These are phyloP conservation scores for Byssothecium circinans DNA, from an alignment of 2,329 filamentous ascomycete genomes.

Conservation along the genomic window DNA sequence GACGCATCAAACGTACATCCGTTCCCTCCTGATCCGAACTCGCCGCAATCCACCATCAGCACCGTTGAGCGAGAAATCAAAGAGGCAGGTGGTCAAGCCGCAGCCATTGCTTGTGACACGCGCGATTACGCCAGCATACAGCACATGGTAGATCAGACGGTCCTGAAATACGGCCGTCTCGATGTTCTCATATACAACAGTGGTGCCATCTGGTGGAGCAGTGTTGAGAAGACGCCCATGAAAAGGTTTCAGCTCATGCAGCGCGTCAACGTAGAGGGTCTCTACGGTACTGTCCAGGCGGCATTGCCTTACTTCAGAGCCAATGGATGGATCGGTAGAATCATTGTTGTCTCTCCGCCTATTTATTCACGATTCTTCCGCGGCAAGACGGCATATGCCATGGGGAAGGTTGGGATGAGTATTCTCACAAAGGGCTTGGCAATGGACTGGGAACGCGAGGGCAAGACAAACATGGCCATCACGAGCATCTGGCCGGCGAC, in stretches of 20 bases:
- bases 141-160: conserved; percentile 60
- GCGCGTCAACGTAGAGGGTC: conserved; percentile 60
- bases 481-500: conserved; percentile 81
- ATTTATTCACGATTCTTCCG: conserved; percentile 85
- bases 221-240: conserved; percentile 70
- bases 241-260: conserved; percentile 69
- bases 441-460: conserved; percentile 76
- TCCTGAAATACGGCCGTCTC: conserved; percentile 62
- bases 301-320: conserved; percentile 66
- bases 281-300: conserved; percentile 73
- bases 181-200: conserved; percentile 82
- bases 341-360: conserved; percentile 79
- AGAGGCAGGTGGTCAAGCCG: conserved; percentile 64
- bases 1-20: conserved; percentile 58
- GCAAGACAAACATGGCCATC: conserved; percentile 69
- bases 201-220: conserved; percentile 83
- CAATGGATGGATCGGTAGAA: conserved; percentile 59
- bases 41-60: conserved; percentile 72
- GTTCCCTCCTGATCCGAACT: conserved; percentile 78
- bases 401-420: conserved; percentile 78
- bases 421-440: conserved; percentile 79
- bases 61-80: conserved; percentile 76
- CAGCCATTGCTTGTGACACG: conserved; percentile 70
- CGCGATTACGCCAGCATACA: conserved; percentile 65
- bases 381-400: conserved; percentile 83